Base-by-base conservation (phyloP, 768 basidiomycete genomes). In the Obba rivulosa region DNA sequence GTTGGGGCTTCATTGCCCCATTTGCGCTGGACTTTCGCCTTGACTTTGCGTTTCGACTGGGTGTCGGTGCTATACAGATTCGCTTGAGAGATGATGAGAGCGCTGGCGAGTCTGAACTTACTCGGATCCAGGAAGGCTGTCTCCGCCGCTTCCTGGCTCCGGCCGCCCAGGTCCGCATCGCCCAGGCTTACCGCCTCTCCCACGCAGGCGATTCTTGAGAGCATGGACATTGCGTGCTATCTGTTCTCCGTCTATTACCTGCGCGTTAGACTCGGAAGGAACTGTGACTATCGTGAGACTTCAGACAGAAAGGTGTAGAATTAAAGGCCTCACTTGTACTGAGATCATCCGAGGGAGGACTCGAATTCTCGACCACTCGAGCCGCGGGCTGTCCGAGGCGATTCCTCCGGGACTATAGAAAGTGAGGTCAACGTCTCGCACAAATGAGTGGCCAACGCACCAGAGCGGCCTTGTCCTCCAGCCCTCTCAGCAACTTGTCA, bases 161-260 rank as follows among this genome's bases (percentile, higher is more conserved):
- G 76, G 67, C 49, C 80, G 75, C 49, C 74, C 68, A 34, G 59
- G 60, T 35, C 72, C 66, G 47, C 76, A 73, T 39, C 78, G 74
- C 17, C 77, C 74, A 48, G 81, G 75, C 50, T 80, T 69, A 2
- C 79, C 80, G 0, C 84, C 86, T 45, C 85, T 74, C 22, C 87
- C 87, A 46, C 90, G 87, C 43, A 96, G 67, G 25, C 91, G 77
- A 45, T 78, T 84, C 66, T 94, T 96, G 46, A 99, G 73, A 0
- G 89, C 90, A 56, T 92, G 85, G 1, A 96, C 88, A 60, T 94
- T 96, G 56, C 89, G 77, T 3, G 94, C 83, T 52, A 98, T 98
- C 58, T 92, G 83, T 61, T 95, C 87, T 49, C 90, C 92, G 53
- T 93, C 91, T 36, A 78, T 75, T 2, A 79, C 71, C 2, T 69